A percentile compares a stretch with the other conserved stretches of the same genome.
phyloP scores from a whole-genome alignment of 352 stramenopile species.

The Phytophthora citricola region DNA sequence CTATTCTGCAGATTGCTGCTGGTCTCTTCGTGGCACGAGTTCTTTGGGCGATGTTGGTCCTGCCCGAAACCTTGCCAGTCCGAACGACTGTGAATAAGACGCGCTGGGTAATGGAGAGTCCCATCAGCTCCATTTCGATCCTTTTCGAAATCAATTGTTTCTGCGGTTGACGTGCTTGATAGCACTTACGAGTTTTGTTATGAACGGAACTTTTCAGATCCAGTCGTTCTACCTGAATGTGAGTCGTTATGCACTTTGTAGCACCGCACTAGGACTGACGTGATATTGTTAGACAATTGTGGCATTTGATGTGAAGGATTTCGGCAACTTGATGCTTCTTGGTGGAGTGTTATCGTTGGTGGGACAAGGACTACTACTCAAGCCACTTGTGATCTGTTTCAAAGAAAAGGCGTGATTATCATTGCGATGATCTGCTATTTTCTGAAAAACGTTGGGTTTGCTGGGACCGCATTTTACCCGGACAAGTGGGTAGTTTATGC shows the following conservation, averaged over 20 bases:
- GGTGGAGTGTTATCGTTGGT: constrained; percentile 63
- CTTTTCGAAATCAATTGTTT: constrained; percentile 71
- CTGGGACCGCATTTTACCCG: constrained; percentile 59
- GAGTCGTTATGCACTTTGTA: constrained; percentile 4
- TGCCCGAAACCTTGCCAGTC: constrained; percentile 63
- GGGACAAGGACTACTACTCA: constrained; percentile 66
- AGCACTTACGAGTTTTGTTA: constrained; percentile 70
- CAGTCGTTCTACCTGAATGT: constrained; percentile 83
- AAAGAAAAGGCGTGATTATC: constrained; percentile 77
- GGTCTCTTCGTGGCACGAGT: constrained; percentile 58
- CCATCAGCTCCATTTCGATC: constrained; percentile 68
- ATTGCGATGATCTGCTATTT: constrained; percentile 60
- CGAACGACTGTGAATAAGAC: constrained; percentile 35
- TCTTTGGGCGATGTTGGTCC: constrained; percentile 58
- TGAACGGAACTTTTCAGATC: constrained; percentile 67
- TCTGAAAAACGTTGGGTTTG: constrained; percentile 47
- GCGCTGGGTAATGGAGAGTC: constrained; percentile 53
- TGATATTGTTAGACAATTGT: constrained; percentile 53
- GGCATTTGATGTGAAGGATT: constrained; percentile 76
- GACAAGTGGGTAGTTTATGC: constrained; percentile 71
- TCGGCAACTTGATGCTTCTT: constrained; percentile 65
- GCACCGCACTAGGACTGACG: neutral
- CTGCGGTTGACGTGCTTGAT: constrained; percentile 69
- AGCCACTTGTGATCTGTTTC: constrained; percentile 63
- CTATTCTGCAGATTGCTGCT: constrained; percentile 55